Conservation (phyloP, 257 asterid genomes). For the Solanum bulbocastanum region DNA sequence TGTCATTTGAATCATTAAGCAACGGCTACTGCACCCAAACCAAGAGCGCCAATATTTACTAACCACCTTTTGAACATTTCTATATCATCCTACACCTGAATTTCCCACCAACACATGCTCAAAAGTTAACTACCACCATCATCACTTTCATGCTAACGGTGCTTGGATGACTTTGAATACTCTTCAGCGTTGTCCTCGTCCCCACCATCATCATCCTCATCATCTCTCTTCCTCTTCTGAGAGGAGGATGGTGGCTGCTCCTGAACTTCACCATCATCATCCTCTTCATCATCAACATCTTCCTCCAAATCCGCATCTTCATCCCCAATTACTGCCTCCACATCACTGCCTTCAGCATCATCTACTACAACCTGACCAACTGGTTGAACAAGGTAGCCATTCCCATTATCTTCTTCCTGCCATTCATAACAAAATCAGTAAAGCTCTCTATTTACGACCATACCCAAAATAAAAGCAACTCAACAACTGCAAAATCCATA, state of each 20-base stretch:
- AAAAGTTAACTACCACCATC: background rate
- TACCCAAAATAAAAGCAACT: background rate
- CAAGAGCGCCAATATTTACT: conserved; percentile 25
- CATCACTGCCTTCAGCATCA: conserved; percentile 29
- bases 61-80: conserved; percentile 67
- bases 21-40: conserved; percentile 20
- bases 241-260: conserved; percentile 61
- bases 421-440: background rate
- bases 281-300: conserved; percentile 48
- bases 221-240: conserved; percentile 50
- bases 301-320: conserved; percentile 45
- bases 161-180: conserved; percentile 36
- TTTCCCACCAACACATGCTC: conserved; percentile 51
- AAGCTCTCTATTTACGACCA: background rate
- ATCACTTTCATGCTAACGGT: conserved; percentile 9
- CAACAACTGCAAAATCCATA: background rate
- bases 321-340: conserved; percentile 31
- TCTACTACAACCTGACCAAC: conserved; percentile 43
- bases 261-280: conserved; percentile 66
- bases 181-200: conserved; percentile 20
- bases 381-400: conserved; percentile 66
- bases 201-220: conserved; percentile 9
- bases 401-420: conserved; percentile 76
- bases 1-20: conserved; percentile 24
- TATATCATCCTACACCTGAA: conserved; percentile 14